These are phyloP conservation scores for Fagopyrum esculentum DNA, from an alignment of 148 eudicot genomes.

Conservation along the genomic window DNA sequence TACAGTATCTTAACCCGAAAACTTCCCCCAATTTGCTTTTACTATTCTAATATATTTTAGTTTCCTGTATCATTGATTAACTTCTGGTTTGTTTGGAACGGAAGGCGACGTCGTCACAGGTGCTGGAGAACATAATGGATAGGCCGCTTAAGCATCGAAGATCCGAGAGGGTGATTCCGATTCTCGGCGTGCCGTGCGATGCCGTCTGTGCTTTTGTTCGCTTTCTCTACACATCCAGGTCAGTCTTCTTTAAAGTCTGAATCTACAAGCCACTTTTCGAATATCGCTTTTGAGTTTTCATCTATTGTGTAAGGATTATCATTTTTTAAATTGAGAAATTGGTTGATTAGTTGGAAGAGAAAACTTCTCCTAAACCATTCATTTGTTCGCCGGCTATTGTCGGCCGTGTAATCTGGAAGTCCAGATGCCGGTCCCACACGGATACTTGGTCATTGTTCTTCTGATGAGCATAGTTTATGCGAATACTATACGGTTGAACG, in stretches of 20 bases:
- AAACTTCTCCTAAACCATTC: neutral
- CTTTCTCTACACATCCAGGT: conserved; percentile 58
- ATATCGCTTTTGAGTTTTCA: neutral
- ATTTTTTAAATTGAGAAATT: neutral
- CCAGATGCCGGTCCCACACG: conserved; percentile 3
- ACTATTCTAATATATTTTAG: neutral
- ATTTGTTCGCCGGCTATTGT: neutral
- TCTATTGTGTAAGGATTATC: neutral
- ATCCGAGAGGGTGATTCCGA: conserved; percentile 38
- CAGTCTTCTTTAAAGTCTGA: neutral
- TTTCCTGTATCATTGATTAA: neutral
- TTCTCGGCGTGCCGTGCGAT: conserved; percentile 69
- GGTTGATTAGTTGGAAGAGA: neutral
- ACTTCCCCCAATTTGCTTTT: neutral
- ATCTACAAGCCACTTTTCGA: neutral
- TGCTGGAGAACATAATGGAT: conserved; percentile 49
- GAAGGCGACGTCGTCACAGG: conserved; percentile 69
- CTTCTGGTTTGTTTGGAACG: neutral
- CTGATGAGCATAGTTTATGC: neutral
- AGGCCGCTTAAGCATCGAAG: conserved; percentile 37
- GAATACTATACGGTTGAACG: neutral
- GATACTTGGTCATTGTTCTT: neutral
- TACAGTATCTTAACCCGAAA: neutral
- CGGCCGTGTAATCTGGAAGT: neutral
- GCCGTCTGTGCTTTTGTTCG: conserved; percentile 62